Evolutionary conservation across 805 yeast genomes (phyloP).

Genomic region (Yarrowia alimentaria): DNA sequence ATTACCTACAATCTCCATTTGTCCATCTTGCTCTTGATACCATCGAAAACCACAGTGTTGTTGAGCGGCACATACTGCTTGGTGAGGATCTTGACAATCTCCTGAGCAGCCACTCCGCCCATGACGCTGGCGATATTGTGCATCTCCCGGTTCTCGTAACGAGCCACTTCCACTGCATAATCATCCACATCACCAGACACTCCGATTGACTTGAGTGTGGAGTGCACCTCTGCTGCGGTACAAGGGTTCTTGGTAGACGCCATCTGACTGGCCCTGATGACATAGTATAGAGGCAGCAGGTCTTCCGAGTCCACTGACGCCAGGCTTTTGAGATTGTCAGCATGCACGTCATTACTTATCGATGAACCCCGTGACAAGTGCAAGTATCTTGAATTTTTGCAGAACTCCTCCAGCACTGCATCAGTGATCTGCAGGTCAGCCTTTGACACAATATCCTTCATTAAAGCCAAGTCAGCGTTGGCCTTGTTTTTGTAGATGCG

Average conservation of each 20-base stretch:
- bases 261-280: conserved; percentile 31
- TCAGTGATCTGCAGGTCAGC: conserved; percentile 35
- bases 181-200: conserved; percentile 32
- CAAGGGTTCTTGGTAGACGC: too few relatives aligned
- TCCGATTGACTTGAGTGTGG: too few relatives aligned
- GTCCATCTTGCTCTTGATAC: conserved; percentile 49
- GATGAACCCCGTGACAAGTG: conserved; percentile 49
- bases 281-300: conserved; percentile 34
- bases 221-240: too few relatives aligned
- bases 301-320: conserved; percentile 24
- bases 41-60: conserved; percentile 71
- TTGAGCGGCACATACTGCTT: conserved; percentile 78
- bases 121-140: conserved; percentile 64
- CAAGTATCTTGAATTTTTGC: conserved; percentile 59
- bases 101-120: conserved; percentile 89
- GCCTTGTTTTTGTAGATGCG: conserved; percentile 58
- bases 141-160: conserved; percentile 46
- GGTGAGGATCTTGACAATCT: conserved; percentile 69
- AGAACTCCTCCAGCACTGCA: conserved; percentile 48
- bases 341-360: conserved; percentile 32
- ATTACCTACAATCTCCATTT: conserved; percentile 32
- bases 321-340: conserved; percentile 24
- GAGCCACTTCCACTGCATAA: conserved; percentile 30
- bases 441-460: conserved; percentile 43
- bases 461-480: conserved; percentile 45